Conservation (phyloP, 371 early-diverging fungal genomes). For the Lichtheimia hyalospora region DNA sequence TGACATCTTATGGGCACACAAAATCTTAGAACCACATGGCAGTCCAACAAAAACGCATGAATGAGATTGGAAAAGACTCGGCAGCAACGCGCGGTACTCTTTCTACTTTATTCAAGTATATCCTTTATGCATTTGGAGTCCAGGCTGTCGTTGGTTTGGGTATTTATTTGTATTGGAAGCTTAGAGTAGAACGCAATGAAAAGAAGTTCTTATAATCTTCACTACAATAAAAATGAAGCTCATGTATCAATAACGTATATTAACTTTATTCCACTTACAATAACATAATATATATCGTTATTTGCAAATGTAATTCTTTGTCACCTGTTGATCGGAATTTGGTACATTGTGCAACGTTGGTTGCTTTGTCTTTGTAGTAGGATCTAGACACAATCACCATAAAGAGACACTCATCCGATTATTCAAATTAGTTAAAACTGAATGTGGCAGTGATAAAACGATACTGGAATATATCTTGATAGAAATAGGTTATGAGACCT, state of each 20-base stretch:
- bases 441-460: too few species aligned
- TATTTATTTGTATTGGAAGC: conserved; percentile 43
- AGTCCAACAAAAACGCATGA: conserved; percentile 21
- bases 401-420: too few species aligned
- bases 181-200: conserved; percentile 42
- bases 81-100: conserved; percentile 42
- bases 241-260: neutral
- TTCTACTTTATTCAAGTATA: conserved; percentile 35
- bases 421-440: too few species aligned
- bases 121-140: conserved; percentile 36
- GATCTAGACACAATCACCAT: too few species aligned
- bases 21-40: conserved; percentile 27
- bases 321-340: too few species aligned
- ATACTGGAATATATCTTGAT: too few species aligned
- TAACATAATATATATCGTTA: too few species aligned
- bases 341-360: too few species aligned
- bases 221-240: conserved; percentile 4
- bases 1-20: neutral
- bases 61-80: conserved; percentile 33
- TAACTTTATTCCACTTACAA: too few species aligned
- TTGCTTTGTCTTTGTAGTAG: too few species aligned
- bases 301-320: too few species aligned
- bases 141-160: conserved; percentile 40
- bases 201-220: conserved; percentile 39
- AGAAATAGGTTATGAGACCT: too few species aligned